Evolutionary conservation across 1,139 yeast genomes (phyloP).

Genomic region (Taphrina sp.): DNA sequence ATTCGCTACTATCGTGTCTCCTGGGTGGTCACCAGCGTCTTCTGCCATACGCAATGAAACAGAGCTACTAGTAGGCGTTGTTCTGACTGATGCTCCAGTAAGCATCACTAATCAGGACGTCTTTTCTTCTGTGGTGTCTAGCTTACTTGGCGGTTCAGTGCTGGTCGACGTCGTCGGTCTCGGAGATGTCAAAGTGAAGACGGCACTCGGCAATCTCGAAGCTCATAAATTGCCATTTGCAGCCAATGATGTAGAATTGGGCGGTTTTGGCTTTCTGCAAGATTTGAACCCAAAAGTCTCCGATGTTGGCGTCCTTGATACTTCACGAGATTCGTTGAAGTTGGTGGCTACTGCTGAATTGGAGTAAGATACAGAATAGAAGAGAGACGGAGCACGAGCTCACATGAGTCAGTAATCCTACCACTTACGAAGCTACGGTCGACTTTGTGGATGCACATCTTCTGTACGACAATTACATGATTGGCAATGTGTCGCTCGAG

Average conservation of each 20-base stretch:
- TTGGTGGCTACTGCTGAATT: slow-evolving; percentile 8
- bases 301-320: slow-evolving; percentile 18
- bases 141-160: slow-evolving; percentile 18
- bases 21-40: slow-evolving; percentile 30
- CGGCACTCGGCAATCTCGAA: slow-evolving; percentile 19
- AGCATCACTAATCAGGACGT: slow-evolving; percentile 29
- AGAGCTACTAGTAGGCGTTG: slow-evolving; percentile 10
- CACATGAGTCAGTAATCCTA: slow-evolving; percentile 20
- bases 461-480: background rate
- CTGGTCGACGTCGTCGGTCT: slow-evolving; percentile 18
- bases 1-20: slow-evolving; percentile 23
- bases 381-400: too few relatives aligned
- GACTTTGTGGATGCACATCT: slow-evolving; percentile 8
- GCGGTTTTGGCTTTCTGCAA: slow-evolving; percentile 24
- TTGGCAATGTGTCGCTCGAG: slow-evolving; percentile 16
- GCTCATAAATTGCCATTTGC: slow-evolving; percentile 23
- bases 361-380: slow-evolving; percentile 25
- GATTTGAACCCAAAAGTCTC: background rate
- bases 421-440: slow-evolving; percentile 9
- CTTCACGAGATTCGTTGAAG: slow-evolving; percentile 12
- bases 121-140: slow-evolving; percentile 17
- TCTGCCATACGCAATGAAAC: slow-evolving; percentile 1
- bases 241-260: slow-evolving; percentile 25
- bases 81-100: slow-evolving; percentile 23
- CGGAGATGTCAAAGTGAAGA: slow-evolving; percentile 13